Conservation (phyloP, 2,329 filamentous ascomycete genomes). For the Fusarium graminum region DNA sequence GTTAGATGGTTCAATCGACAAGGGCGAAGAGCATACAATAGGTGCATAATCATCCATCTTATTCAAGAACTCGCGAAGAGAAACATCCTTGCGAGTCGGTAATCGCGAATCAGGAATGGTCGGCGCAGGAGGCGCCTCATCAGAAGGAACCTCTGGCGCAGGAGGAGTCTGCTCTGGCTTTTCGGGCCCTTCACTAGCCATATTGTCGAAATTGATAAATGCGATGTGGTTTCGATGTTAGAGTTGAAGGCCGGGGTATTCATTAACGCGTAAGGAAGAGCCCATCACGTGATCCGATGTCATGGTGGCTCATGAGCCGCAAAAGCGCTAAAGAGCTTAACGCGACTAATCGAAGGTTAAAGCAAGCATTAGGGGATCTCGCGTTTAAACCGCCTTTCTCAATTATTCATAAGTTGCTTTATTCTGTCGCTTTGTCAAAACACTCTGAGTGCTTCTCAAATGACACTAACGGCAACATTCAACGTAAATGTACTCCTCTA, state of each 20-base stretch:
- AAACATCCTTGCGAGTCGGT: constrained; percentile 89
- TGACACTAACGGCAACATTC: constrained; percentile 17
- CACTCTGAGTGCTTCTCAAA: neutral
- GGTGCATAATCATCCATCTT: constrained; percentile 99
- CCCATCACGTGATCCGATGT: constrained; percentile 45
- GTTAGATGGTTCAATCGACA: constrained; percentile 21
- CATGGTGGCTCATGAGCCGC: constrained; percentile 21
- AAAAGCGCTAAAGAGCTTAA: constrained; percentile 27
- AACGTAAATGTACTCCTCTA: constrained; percentile 42
- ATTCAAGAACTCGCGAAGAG: constrained; percentile 88
- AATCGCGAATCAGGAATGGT: constrained; percentile 71
- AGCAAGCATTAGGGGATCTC: constrained; percentile 3
- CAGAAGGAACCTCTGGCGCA: constrained; percentile 48
- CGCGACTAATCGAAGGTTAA: constrained; percentile 16
- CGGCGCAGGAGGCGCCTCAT: constrained; percentile 59
- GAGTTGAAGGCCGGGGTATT: constrained; percentile 17
- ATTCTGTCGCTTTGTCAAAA: neutral
- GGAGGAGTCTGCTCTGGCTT: constrained; percentile 50
- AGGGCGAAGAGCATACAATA: constrained; percentile 73
- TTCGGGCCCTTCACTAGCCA: constrained; percentile 56
- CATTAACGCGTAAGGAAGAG: constrained; percentile 34
- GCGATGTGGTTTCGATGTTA: constrained; percentile 31
- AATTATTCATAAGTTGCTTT: constrained; percentile 14
- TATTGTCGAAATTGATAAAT: constrained; percentile 45
- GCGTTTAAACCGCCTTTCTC: constrained; percentile 3